Conservation (phyloP, 768 basidiomycete genomes). For the Chalciporus chontae region DNA sequence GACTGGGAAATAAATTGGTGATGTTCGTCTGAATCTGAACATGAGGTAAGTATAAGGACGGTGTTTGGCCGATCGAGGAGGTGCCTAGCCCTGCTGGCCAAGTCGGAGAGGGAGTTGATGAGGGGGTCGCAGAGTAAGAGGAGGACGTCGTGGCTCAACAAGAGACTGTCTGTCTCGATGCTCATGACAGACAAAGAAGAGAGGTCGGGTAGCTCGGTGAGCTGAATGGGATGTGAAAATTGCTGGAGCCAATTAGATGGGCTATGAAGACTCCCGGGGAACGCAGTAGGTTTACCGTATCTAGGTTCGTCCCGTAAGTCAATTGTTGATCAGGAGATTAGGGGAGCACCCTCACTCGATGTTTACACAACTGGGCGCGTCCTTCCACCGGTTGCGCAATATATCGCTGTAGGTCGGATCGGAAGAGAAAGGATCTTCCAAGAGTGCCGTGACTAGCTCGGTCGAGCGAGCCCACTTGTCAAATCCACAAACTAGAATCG, state of each 20-base stretch:
- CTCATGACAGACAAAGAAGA: conserved; percentile 13
- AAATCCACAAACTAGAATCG: conserved; percentile 50
- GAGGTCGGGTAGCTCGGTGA: conserved; percentile 38
- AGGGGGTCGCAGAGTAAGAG: conserved; percentile 62
- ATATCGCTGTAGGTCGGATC: conserved; percentile 40
- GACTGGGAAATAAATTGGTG: conserved; percentile 18
- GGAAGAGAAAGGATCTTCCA: conserved; percentile 68
- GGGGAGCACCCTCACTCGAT: conserved; percentile 23
- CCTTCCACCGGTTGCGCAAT: conserved; percentile 50
- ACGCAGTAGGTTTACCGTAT: conserved; percentile 21
- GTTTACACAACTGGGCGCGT: conserved; percentile 21
- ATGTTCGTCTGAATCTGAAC: conserved; percentile 18
- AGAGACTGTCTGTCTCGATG: conserved; percentile 16
- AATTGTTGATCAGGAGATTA: neutral
- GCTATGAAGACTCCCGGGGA: conserved; percentile 33
- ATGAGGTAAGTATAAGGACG: conserved; percentile 41
- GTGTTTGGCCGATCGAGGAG: conserved; percentile 38
- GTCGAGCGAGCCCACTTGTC: conserved; percentile 51
- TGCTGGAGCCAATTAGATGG: conserved; percentile 55
- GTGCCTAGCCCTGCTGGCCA: conserved; percentile 25
- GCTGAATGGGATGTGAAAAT: conserved; percentile 48
- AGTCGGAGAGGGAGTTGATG: conserved; percentile 42
- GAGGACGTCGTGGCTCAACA: conserved; percentile 53
- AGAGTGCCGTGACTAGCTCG: conserved; percentile 64
- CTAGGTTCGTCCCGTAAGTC: conserved; percentile 9